phyloP scores from a whole-genome alignment of 306 rosid species.

The Ormosia emarginata region DNA sequence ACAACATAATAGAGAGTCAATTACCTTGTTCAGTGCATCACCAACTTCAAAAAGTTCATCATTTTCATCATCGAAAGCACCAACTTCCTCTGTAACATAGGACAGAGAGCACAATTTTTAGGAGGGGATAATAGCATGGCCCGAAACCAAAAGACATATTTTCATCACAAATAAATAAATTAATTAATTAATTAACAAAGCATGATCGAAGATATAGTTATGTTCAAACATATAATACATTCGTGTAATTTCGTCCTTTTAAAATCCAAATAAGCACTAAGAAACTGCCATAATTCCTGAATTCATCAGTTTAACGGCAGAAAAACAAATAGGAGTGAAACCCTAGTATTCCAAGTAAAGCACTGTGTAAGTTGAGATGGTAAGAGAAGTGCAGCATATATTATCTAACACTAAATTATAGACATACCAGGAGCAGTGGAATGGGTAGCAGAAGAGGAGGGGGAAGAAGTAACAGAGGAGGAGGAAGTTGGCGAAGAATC shows the following conservation, averaged over 20 bases:
- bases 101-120: constrained; percentile 2
- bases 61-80: constrained; percentile 33
- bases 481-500: constrained; percentile 40
- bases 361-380: background rate
- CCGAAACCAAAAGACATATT: background rate
- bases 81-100: constrained; percentile 60
- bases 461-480: constrained; percentile 35
- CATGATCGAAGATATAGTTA: background rate
- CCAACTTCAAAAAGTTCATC: constrained; percentile 27
- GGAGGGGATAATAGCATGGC: background rate
- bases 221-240: background rate
- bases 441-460: constrained; percentile 39
- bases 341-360: constrained; percentile 32
- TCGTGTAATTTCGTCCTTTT: background rate
- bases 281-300: background rate
- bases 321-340: background rate
- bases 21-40: constrained; percentile 51
- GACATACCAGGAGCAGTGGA: constrained; percentile 46
- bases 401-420: background rate
- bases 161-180: no score
- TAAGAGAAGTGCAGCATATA: background rate
- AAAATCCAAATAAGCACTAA: constrained; percentile 9
- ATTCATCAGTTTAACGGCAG: background rate
- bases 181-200: no score
- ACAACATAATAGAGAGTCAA: constrained; percentile 1